Conservation (phyloP, 2,329 filamentous ascomycete genomes). For the Aspergillus chevalieri region DNA sequence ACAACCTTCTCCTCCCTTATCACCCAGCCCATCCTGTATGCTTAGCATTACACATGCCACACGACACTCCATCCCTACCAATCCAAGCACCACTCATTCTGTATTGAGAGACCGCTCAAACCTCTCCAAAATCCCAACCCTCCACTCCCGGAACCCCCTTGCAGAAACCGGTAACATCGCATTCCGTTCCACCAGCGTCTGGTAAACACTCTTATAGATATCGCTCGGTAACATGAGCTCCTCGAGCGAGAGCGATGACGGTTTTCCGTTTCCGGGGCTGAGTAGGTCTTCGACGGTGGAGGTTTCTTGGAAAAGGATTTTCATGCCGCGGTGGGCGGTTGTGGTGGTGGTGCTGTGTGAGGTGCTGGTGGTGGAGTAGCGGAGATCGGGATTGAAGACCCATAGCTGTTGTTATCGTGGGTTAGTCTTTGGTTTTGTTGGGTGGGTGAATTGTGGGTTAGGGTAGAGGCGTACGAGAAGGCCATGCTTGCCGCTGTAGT, state of each 20-base stretch:
- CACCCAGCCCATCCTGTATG: neutral
- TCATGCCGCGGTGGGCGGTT: constrained; percentile 47
- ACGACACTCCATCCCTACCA: neutral
- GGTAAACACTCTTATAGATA: constrained; percentile 33
- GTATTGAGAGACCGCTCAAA: constrained; percentile 27
- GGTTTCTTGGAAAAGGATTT: constrained; percentile 48
- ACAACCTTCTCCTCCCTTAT: neutral
- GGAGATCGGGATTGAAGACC: constrained; percentile 56
- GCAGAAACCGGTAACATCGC: constrained; percentile 45
- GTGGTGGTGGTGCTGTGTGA: constrained; percentile 28
- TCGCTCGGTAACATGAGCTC: constrained; percentile 39
- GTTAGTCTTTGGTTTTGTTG: neutral
- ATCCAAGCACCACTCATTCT: neutral
- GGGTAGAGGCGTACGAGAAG: constrained; percentile 28
- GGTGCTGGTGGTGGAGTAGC: constrained; percentile 46
- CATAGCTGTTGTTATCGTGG: constrained; percentile 39
- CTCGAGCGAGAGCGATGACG: constrained; percentile 42
- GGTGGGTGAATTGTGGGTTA: neutral
- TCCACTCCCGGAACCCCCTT: constrained; percentile 49
- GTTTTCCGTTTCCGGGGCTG: constrained; percentile 29
- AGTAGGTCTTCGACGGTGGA: constrained; percentile 29
- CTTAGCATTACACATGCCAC: neutral
- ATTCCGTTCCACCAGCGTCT: constrained; percentile 36
- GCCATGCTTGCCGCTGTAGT: constrained; percentile 27
- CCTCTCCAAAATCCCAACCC: constrained; percentile 47